phyloP scores from a whole-genome alignment of 306 rosid genomes.

The Castanopsis chinensis region DNA sequence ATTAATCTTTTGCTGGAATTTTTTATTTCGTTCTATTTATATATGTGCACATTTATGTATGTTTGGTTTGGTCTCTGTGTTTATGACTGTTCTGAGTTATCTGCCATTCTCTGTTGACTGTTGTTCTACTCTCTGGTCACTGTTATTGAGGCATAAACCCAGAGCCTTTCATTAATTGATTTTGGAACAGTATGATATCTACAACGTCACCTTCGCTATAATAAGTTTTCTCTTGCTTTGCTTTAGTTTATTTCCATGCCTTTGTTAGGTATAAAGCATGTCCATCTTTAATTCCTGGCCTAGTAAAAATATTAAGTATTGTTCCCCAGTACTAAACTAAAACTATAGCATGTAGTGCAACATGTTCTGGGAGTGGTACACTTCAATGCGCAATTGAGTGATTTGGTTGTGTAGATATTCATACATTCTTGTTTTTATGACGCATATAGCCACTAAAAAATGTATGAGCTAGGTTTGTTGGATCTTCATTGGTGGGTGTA shows the following conservation, averaged over 20 bases:
- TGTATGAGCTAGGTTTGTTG: neutral
- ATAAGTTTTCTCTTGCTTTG: neutral
- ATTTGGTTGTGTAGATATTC: neutral
- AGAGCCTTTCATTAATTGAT: neutral
- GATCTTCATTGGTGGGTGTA: neutral
- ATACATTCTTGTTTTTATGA: neutral
- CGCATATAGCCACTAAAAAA: neutral
- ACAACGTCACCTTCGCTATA: neutral
- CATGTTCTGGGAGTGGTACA: constrained; percentile 14
- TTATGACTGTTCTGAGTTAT: neutral
- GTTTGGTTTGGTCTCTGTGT: neutral
- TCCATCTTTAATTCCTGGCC: neutral
- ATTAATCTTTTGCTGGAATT: neutral
- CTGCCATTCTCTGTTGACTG: neutral
- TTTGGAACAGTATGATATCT: neutral
- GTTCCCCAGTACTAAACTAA: neutral
- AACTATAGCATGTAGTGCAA: neutral
- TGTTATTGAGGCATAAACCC: neutral
- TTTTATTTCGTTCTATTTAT: neutral
- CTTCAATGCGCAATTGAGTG: constrained; percentile 1
- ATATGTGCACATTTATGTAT: neutral
- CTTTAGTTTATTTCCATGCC: neutral
- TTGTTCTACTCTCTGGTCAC: neutral
- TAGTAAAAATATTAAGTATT: neutral
- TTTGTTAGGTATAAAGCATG: constrained; percentile 4